Conservation (phyloP, 2,329 filamentous ascomycete genomes). For the Chaetomium sp. region DNA sequence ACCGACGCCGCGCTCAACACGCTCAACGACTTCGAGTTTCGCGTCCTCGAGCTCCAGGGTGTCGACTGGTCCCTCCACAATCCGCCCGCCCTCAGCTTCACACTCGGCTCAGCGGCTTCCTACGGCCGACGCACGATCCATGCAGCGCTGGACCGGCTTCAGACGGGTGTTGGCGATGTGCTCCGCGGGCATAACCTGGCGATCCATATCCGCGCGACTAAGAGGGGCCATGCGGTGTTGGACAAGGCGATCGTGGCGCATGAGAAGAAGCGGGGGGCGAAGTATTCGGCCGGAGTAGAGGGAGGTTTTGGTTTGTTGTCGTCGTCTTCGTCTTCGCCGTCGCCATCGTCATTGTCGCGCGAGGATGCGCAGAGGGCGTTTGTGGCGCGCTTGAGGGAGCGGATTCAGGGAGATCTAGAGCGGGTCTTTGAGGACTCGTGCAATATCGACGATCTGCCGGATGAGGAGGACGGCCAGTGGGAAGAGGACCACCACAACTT, state of each 20-base stretch:
- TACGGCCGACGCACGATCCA: conserved; percentile 41
- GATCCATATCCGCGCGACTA: conserved; percentile 43
- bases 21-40: conserved; percentile 44
- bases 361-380: conserved; percentile 35
- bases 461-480: conserved; percentile 16
- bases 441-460: conserved; percentile 34
- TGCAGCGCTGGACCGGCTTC: conserved; percentile 44
- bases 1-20: conserved; percentile 36
- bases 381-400: conserved; percentile 36
- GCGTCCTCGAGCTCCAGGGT: conserved; percentile 41
- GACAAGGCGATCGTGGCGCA: conserved; percentile 41
- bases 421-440: conserved; percentile 47
- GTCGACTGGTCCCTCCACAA: conserved; percentile 41
- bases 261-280: conserved; percentile 28
- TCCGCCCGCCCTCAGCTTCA: conserved; percentile 35
- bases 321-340: too few relatives aligned
- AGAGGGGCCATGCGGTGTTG: conserved; percentile 48
- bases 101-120: conserved; percentile 36
- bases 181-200: conserved; percentile 41
- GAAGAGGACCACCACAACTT: not conserved
- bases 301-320: too few relatives aligned
- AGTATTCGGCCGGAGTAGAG: conserved; percentile 17
- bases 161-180: conserved; percentile 44
- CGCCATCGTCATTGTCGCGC: conserved; percentile 24
- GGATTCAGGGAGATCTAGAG: conserved; percentile 42